Base-by-base conservation (phyloP, 768 basidiomycete genomes). In the Flagelloscypha sp. region DNA sequence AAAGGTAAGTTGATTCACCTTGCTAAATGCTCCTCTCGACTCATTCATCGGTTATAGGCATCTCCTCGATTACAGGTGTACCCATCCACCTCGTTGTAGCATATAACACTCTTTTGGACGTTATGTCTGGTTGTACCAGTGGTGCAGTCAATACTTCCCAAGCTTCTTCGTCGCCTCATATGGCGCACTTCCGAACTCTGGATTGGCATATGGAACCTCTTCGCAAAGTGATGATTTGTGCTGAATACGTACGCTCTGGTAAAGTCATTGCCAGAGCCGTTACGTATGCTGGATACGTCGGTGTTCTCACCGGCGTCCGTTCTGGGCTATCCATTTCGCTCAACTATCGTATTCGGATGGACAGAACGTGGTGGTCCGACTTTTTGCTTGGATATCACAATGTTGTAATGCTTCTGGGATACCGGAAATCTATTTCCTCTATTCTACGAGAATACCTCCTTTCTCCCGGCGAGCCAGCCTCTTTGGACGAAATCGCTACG, bases 171-270 rank as follows among this genome's bases (percentile, higher is more conserved):
- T 41, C 31, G 7, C 38, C 33, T 13, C 48, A 48, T 24, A 54
- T 65, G 13, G 37, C 62, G 1, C 63, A 65, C 41, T 61, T 65
- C 41, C 53, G 63, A 9, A 53, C 53, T 18, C 44, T 65, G 21
- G 61, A 63, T 43, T 62, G 63, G 61, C 53, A 48, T 4, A 65
- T 62, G 60, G 58, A 61, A 9, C 43, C 50, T 20, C 45, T 65
- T 25, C 48, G 62, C 20, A 45, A 51, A 18, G 38, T 63, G 40
- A 46, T 59, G 8, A 55, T 65, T 3, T 52, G 51, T 10, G 53
- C 61, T 1, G 55, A 63, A 37, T 63, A 62, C 40, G 40, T 61
- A 2, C 51, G 56, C 1, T 49, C 47, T 5, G 54, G 58, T 3
- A 39, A 44, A 19, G 53, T 58, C 19, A 48, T 61, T 10, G 63